Percentiles rank a stretch among this genome's conserved stretches.
Conservation (phyloP, 106 monocot species). For the Phalaenopsis aphrodite region DNA sequence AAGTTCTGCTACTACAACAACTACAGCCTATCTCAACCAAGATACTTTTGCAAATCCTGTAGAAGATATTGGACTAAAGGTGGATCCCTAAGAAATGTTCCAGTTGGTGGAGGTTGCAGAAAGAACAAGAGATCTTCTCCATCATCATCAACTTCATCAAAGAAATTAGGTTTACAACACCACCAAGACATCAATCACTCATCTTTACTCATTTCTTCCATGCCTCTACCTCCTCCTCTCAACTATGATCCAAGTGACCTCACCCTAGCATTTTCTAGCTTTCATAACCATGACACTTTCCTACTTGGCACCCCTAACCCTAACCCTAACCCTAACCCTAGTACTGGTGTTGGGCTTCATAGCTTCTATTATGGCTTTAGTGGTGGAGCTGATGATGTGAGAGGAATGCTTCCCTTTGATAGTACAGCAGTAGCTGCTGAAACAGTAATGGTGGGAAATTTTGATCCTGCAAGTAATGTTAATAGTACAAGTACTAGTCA, state of each 20-base stretch:
- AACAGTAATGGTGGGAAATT: neutral
- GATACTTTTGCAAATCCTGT: slow-evolving; percentile 67
- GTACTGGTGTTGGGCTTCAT: neutral
- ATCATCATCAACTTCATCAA: slow-evolving; percentile 14
- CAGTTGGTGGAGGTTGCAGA: slow-evolving; percentile 53
- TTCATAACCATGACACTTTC: slow-evolving; percentile 12
- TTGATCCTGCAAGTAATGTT: neutral
- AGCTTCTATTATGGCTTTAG: slow-evolving; percentile 11
- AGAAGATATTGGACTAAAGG: slow-evolving; percentile 58
- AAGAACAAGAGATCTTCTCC: slow-evolving; percentile 48
- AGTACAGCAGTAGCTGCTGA: neutral
- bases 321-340: slow-evolving; percentile 1
- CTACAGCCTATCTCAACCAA: slow-evolving; percentile 57
- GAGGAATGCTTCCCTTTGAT: slow-evolving; percentile 2
- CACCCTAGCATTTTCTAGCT: slow-evolving; percentile 31
- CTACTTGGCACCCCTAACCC: neutral
- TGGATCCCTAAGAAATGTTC: slow-evolving; percentile 56
- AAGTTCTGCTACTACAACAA: slow-evolving; percentile 41
- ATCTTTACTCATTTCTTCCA: neutral
- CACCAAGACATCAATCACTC: too few relatives aligned
- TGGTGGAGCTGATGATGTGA: slow-evolving; percentile 6
- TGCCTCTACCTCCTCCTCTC: slow-evolving; percentile 8
- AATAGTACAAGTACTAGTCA: neutral
- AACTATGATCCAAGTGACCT: slow-evolving; percentile 37
- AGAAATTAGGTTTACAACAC: too few relatives aligned